Evolutionary conservation across 768 basidiomycete species (phyloP).

Genomic region (Tremella fuciformis): DNA sequence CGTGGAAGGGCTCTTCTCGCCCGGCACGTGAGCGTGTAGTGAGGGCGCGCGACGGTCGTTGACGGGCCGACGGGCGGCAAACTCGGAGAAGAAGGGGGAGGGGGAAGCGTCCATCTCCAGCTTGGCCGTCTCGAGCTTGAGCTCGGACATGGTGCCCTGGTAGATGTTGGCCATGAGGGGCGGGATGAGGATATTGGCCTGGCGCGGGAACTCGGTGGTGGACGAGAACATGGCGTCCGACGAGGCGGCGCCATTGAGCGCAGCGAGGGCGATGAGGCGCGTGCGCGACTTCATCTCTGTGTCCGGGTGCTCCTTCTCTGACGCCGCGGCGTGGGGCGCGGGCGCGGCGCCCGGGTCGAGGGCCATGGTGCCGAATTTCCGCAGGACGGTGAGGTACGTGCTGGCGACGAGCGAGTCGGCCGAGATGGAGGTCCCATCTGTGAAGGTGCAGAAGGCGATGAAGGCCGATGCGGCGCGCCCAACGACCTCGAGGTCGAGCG

Average conservation of each 20-base stretch:
- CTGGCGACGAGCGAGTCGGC: conserved; percentile 68
- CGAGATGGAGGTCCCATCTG: conserved; percentile 78
- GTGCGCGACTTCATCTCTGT: conserved; percentile 73
- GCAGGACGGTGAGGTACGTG: conserved; percentile 68
- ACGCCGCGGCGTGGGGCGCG: no score
- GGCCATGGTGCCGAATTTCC: conserved; percentile 65
- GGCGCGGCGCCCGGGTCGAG: conserved; percentile 51
- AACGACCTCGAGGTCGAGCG: conserved; percentile 49
- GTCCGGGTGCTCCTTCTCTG: conserved; percentile 56
- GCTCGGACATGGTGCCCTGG: conserved; percentile 60
- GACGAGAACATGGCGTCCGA: conserved; percentile 81
- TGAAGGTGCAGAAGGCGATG: conserved; percentile 86
- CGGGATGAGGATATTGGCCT: conserved; percentile 67
- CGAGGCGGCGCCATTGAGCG: conserved; percentile 71
- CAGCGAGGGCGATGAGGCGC: conserved; percentile 79
- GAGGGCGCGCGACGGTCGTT: conserved; percentile 81
- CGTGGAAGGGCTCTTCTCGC: conserved; percentile 75
- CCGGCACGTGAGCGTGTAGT: conserved; percentile 81
- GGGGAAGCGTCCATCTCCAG: conserved; percentile 65
- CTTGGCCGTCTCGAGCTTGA: conserved; percentile 67
- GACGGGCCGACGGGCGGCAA: conserved; percentile 68
- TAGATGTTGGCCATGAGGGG: conserved; percentile 69
- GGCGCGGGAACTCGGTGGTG: conserved; percentile 66
- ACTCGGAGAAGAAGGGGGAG: conserved; percentile 79
- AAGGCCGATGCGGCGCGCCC: conserved; percentile 71